Evolutionary conservation across 768 basidiomycete species (phyloP).

Genomic region (Cantharellus cinnabarinus): DNA sequence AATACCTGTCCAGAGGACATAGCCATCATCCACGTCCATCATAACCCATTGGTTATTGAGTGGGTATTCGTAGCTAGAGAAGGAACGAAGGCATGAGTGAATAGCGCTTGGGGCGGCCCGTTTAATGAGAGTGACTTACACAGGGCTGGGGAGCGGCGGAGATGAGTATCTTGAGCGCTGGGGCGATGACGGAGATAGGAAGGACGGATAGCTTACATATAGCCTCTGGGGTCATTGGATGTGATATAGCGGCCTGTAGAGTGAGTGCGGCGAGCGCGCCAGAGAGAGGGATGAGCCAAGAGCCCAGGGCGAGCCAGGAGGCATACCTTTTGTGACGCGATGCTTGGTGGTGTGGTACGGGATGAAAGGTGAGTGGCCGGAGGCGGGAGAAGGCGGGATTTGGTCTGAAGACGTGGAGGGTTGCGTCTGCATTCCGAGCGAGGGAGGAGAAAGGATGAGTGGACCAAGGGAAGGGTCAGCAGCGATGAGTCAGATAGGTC

Average conservation of each 20-base stretch:
- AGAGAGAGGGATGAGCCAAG: background rate
- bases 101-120: background rate
- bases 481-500: background rate
- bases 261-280: background rate
- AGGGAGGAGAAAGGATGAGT: background rate
- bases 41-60: constrained; percentile 84
- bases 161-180: background rate
- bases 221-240: constrained; percentile 71
- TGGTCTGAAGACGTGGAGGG: background rate
- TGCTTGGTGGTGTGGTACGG: constrained; percentile 8
- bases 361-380: background rate
- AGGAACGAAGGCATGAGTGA: constrained; percentile 3
- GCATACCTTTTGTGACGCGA: constrained; percentile 8
- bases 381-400: background rate
- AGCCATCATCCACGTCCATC: constrained; percentile 90
- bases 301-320: background rate
- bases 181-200: background rate
- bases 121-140: background rate
- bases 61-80: constrained; percentile 67
- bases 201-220: constrained; percentile 39
- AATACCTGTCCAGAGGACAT: constrained; percentile 81
- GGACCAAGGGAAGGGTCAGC: background rate
- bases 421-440: background rate
- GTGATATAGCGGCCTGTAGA: constrained; percentile 44
- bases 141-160: background rate